Evolutionary conservation across 2,329 filamentous ascomycete species (phyloP), one percentile per base, ranked within the genome.

Genomic region (Parastagonospora nodorum): DNA sequence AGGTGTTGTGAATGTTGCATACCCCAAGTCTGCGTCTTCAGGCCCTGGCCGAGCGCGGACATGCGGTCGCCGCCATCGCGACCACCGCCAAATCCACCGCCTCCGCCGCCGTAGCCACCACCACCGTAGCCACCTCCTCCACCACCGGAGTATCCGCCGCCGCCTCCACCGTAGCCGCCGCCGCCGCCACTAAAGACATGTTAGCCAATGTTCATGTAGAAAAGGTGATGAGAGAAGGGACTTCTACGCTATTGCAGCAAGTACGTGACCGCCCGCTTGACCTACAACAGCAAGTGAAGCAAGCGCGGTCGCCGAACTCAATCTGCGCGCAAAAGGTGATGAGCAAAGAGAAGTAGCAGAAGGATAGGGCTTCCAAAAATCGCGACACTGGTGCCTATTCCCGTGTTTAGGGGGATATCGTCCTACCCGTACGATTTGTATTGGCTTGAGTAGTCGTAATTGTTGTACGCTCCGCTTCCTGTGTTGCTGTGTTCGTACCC

Each of bases 21-120:
- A 93, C 90, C 90, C 89, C 90, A 99, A 58, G 86, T 82, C 72
- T 96, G 94, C 69, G 88, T 86, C 80, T 95, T 93, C 62, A 99
- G 81, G 66, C 88, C 87, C 58, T 91, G 83, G 67, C 94, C 94
- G 57, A 99, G 89, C 75, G 88, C 88, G 64, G 87, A 89, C 94
- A 99, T 99, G 68, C 90, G 87, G 78, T 99, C 94, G 75, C 93
- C 92, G 61, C 91, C 90, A 41, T 61, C 58, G 36, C 58, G 58
- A 61, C 83, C 88, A 60, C 83, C 86, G 15, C 58, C 58, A 40
- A 52, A 48, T 36, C 93, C 92, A 61, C 91, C 90, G 37, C 58
- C 57, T 32, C 58, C 55, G 61, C 83, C 88, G 59, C 83, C 64
- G 40, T 66, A 64, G n/a, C 43, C 93, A 74, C 92, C 92, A 60